phyloP scores from a whole-genome alignment of 345 rosid genomes.

The Lumnitzera racemosa region DNA sequence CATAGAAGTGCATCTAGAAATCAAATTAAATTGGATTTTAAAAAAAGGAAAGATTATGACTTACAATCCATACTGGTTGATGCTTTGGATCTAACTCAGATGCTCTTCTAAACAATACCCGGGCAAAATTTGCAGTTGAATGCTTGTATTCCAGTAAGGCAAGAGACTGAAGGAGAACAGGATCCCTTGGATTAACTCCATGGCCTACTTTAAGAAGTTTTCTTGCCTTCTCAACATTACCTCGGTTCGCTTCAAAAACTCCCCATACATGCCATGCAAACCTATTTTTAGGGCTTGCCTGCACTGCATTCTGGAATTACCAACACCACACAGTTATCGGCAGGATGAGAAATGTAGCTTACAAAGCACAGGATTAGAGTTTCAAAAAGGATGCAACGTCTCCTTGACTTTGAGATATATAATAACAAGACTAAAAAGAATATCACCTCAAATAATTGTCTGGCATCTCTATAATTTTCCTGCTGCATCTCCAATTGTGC shows the following conservation, averaged over 20 bases:
- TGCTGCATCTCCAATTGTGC: conserved; percentile 87
- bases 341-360: too few relatives aligned
- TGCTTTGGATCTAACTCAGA: conserved; percentile 78
- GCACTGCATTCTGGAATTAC: conserved; percentile 65
- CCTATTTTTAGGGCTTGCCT: conserved; percentile 94
- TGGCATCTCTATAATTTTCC: conserved; percentile 64
- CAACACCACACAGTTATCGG: not conserved
- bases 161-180: conserved; percentile 93
- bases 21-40: not conserved
- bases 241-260: conserved; percentile 67
- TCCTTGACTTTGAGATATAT: not conserved
- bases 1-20: not conserved
- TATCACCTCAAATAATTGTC: conserved; percentile 81
- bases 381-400: not conserved
- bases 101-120: conserved; percentile 70
- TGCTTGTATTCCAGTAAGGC: conserved; percentile 81
- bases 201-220: conserved; percentile 91
- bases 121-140: conserved; percentile 68
- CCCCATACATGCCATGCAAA: conserved; percentile 99
- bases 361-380: not conserved
- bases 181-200: conserved; percentile 84
- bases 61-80: conserved; percentile 98
- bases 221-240: conserved; percentile 64
- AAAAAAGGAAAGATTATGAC: conserved; percentile 15
- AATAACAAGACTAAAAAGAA: not conserved